These are phyloP conservation scores for Cladosporium velox DNA, from an alignment of 2,329 filamentous ascomycete species.

Conservation along the genomic window DNA sequence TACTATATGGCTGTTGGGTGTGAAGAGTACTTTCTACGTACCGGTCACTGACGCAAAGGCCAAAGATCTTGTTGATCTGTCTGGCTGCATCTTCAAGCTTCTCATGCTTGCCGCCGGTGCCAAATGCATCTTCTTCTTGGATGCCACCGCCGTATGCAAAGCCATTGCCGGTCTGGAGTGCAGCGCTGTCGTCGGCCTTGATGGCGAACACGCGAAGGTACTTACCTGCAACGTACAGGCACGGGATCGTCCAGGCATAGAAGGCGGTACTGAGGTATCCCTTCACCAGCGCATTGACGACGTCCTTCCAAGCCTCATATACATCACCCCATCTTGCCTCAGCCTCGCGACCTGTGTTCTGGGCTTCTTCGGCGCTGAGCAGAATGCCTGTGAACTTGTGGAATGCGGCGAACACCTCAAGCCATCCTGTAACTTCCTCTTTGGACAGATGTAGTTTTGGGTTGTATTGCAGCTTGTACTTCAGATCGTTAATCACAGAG, in stretches of 20 bases:
- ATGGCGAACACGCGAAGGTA: conserved; percentile 87
- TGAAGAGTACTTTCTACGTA: conserved; percentile 46
- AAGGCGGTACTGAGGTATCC: conserved; percentile 78
- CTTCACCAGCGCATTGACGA: conserved; percentile 74
- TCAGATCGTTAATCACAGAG: conserved; percentile 68
- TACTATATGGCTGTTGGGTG: conserved; percentile 15
- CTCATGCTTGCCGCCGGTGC: conserved; percentile 73
- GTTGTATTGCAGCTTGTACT: conserved; percentile 68
- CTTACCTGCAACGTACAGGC: conserved; percentile 83
- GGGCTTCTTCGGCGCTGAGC: conserved; percentile 62
- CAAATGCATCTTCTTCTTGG: conserved; percentile 83
- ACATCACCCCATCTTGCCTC: conserved; percentile 74
- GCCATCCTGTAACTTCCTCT: conserved; percentile 75
- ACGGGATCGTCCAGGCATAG: conserved; percentile 89
- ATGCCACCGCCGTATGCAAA: conserved; percentile 50
- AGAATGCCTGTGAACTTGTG: conserved; percentile 82
- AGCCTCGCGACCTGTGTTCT: conserved; percentile 43
- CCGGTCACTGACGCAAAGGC: conserved; percentile 86
- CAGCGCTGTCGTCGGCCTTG: conserved; percentile 74
- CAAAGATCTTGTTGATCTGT: conserved; percentile 89
- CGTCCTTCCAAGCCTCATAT: conserved; percentile 85
- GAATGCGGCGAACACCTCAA: conserved; percentile 78
- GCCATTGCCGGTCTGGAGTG: conserved; percentile 47
- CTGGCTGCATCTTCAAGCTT: conserved; percentile 89
- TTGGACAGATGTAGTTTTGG: conserved; percentile 46